Percentiles rank a stretch among this genome's conserved stretches.
phyloP scores from a whole-genome alignment of 306 rosid species.

The Vigna trinervia region DNA sequence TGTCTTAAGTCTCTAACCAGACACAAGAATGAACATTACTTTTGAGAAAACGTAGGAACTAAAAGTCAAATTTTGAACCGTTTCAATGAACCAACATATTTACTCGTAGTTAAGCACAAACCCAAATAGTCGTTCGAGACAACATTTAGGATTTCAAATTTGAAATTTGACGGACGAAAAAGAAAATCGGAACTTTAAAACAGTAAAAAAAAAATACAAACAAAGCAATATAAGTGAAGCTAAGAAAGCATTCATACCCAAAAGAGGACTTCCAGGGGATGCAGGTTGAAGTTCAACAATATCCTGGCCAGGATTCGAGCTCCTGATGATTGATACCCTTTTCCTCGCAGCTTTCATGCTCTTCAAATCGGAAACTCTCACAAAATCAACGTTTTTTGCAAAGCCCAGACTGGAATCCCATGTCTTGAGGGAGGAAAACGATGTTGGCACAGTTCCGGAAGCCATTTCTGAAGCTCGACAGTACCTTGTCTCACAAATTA shows the following conservation, averaged over 20 bases:
- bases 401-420: constrained; percentile 77
- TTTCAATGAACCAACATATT: background rate
- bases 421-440: constrained; percentile 63
- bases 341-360: constrained; percentile 58
- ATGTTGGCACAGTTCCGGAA: constrained; percentile 75
- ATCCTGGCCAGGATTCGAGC: constrained; percentile 76
- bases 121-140: constrained; percentile 11
- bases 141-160: background rate
- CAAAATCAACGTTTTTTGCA: constrained; percentile 71
- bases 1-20: background rate
- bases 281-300: constrained; percentile 86
- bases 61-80: no score
- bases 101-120: background rate
- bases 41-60: background rate
- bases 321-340: constrained; percentile 70
- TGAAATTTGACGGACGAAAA: background rate
- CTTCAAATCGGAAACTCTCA: constrained; percentile 72
- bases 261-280: constrained; percentile 82
- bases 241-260: constrained; percentile 58
- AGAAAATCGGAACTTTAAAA: constrained; percentile 22
- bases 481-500: constrained; percentile 48
- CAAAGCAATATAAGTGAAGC: constrained; percentile 1
- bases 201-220: background rate
- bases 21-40: background rate
- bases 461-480: constrained; percentile 63